Evolutionary conservation across 139 green algal species (phyloP), one percentile per base, ranked within the genome.

Genomic region (Picochlorum sp.): DNA sequence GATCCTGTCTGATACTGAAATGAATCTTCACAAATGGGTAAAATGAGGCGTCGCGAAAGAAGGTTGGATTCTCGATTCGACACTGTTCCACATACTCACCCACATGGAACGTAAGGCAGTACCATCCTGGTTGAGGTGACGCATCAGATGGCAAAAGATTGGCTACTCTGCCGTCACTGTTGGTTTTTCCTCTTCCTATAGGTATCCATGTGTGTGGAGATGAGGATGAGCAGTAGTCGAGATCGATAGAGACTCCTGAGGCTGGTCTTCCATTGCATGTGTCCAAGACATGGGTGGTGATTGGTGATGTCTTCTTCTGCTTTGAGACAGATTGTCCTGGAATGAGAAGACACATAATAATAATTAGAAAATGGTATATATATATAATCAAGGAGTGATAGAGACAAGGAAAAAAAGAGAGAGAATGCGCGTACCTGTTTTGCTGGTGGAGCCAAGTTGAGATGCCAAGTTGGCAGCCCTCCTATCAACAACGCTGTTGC

Each of bases 231-330:
- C 47, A 54, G n/a, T 54, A 54, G 4, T 26, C 18, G 28, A 62
- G 26, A 30, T 45, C 26, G 16, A 98, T 63, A 4, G 65, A 57
- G 57, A 97, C 70, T 8, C 76, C 91, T 10, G 66, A n/a, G 1
- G 92, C 91, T 11, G 91, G 91, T 11, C 69, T 49, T 28, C 92
- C 91, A 34, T 86, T 58, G 10, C 81, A 66, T 6, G 83, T 88
- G 78, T 97, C 91, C 45, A 97, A 78, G 55, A 98, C 87, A 69
- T 97, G 91, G 5, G 85, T 95, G 45, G 91, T 98, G 69, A 97
- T 93, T 38, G 91, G 91, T 1, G 91, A 95, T 3, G 77, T 65
- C 21, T 15, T 60, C 21, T 14, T 41, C 34, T 11, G 34, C 28
- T 30, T 30, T 5, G 28, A 30, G 28, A 30, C 28, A 30, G 44